Conservation (phyloP, 805 yeast species). For the Candida alai region DNA sequence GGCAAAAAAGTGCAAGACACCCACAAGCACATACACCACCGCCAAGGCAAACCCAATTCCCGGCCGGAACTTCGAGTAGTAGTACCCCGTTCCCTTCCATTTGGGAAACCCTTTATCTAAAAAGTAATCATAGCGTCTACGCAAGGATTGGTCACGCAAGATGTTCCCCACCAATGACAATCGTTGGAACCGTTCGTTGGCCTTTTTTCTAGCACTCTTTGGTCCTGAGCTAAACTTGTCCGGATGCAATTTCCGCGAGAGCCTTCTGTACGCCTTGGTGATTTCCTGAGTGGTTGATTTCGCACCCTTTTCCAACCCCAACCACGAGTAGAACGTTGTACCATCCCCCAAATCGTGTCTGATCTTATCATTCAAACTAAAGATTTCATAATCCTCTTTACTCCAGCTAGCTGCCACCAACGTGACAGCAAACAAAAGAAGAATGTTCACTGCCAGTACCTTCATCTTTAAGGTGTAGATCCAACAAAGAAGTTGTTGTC, state of each 20-base stretch:
- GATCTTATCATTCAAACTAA: constrained; percentile 63
- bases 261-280: constrained; percentile 61
- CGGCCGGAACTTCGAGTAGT: constrained; percentile 66
- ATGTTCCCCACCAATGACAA: constrained; percentile 74
- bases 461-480: constrained; percentile 1
- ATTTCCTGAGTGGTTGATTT: constrained; percentile 51
- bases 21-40: constrained; percentile 48
- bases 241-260: constrained; percentile 77
- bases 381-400: constrained; percentile 75
- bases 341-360: constrained; percentile 58
- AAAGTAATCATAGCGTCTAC: constrained; percentile 80
- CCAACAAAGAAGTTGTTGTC: no score
- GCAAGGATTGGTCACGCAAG: constrained; percentile 51
- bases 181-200: constrained; percentile 71
- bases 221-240: constrained; percentile 52
- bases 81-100: constrained; percentile 67
- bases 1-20: constrained; percentile 56
- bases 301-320: constrained; percentile 46
- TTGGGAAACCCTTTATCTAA: constrained; percentile 80
- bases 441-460: background rate
- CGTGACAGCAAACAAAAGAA: constrained; percentile 6
- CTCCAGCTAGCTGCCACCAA: constrained; percentile 45
- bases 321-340: constrained; percentile 66
- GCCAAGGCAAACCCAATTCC: constrained; percentile 49
- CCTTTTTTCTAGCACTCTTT: constrained; percentile 38